Percentiles rank a stretch among this genome's conserved stretches.
Evolutionary conservation across 805 yeast species (phyloP).

Genomic region (Phaffomyces opuntiae): DNA sequence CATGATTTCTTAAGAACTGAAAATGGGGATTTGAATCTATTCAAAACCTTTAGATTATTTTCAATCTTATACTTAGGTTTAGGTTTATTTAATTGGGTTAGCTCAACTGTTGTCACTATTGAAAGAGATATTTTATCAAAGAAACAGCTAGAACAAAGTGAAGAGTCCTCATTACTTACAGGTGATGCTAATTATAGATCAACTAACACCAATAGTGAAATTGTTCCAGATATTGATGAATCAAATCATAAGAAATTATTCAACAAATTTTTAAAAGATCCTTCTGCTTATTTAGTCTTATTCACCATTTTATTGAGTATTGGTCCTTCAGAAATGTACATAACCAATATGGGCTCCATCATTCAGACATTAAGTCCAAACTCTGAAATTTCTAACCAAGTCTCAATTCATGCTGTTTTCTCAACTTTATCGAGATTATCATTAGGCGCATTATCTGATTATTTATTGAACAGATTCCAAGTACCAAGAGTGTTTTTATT

Average conservation of each 20-base stretch:
- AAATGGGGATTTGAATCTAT: conserved; percentile 34
- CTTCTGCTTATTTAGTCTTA: conserved; percentile 57
- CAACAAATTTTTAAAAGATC: conserved; percentile 31
- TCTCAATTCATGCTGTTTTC: conserved; percentile 52
- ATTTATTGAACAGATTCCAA: conserved; percentile 27
- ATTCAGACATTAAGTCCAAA: conserved; percentile 24
- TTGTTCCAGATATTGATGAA: conserved; percentile 20
- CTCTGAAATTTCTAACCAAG: conserved; percentile 37
- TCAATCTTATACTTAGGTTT: conserved; percentile 45
- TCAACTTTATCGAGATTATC: conserved; percentile 67
- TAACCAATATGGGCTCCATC: conserved; percentile 76
- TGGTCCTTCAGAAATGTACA: conserved; percentile 83
- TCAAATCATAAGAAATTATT: conserved; percentile 15
- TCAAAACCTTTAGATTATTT: conserved; percentile 46
- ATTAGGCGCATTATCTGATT: conserved; percentile 66
- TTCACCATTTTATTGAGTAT: conserved; percentile 56
- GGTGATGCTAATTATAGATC: neutral
- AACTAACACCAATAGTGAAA: conserved; percentile 18
- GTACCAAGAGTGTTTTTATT: conserved; percentile 28
- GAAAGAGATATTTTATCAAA: conserved; percentile 23
- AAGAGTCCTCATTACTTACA: neutral
- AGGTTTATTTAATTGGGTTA: conserved; percentile 54
- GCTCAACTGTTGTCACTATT: conserved; percentile 59
- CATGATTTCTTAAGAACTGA: conserved; percentile 24
- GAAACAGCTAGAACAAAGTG: conserved; percentile 15